These are phyloP conservation scores for Ochromonadaceae sp. DNA, from an alignment of 352 stramenopile species.

Conservation along the genomic window DNA sequence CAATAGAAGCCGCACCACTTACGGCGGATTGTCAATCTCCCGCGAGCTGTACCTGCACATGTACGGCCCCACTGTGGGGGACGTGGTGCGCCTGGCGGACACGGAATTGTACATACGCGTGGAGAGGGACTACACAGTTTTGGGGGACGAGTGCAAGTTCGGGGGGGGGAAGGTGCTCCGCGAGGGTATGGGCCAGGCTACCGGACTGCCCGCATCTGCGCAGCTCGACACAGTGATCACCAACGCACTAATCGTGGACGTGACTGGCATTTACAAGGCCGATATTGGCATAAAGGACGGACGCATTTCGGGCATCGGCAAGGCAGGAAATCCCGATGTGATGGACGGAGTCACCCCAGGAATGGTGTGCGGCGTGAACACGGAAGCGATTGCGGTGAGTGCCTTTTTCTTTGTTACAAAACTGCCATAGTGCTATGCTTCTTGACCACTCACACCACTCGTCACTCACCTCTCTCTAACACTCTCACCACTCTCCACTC, in stretches of 20 bases:
- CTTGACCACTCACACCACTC: no score
- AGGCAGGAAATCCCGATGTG: conserved; percentile 89
- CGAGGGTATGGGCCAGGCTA: conserved; percentile 53
- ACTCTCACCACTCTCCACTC: no score
- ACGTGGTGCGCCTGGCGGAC: conserved; percentile 78
- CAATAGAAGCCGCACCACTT: conserved; percentile 1
- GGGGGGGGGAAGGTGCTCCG: conserved; percentile 76
- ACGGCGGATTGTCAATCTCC: conserved; percentile 11
- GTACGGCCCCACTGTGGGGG: conserved; percentile 58
- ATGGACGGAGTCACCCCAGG: conserved; percentile 72
- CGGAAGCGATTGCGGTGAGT: conserved; percentile 89
- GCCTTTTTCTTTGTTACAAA: no score
- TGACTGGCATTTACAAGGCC: conserved; percentile 82
- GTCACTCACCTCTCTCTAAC: no score
- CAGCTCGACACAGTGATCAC: conserved; percentile 85
- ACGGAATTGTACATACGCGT: conserved; percentile 71
- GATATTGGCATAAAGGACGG: conserved; percentile 85
- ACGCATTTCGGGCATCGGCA: conserved; percentile 80
- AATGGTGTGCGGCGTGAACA: conserved; percentile 71
- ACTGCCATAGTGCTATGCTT: no score
- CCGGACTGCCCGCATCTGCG: conserved; percentile 23
- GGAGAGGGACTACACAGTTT: conserved; percentile 64
- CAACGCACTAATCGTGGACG: conserved; percentile 88
- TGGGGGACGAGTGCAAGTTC: conserved; percentile 84
- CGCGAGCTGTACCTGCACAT: conserved; percentile 31